Conservation (phyloP, 2,329 filamentous ascomycete species). For the Talaromyces sp. region DNA sequence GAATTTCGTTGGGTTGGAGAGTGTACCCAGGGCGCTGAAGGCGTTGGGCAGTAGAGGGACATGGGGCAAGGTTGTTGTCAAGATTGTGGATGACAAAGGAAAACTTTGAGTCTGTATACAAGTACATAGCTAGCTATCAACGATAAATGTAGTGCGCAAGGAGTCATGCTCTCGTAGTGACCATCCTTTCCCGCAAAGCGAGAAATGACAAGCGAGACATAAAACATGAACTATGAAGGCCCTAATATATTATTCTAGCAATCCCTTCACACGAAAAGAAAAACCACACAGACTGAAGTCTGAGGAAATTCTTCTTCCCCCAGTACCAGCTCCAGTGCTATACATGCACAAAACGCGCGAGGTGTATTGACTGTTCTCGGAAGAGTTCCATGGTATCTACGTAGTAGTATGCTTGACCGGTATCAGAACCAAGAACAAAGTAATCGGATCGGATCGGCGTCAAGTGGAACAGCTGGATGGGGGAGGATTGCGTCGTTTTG, state of each 20-base stretch:
- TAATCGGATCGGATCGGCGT: conserved; percentile 1
- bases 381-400: conserved; percentile 9
- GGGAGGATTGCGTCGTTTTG: conserved; percentile 6
- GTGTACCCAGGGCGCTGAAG: conserved; percentile 70
- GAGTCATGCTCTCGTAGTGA: conserved; percentile 47
- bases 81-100: conserved; percentile 64
- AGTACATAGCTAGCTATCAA: not conserved
- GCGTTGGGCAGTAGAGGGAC: conserved; percentile 78
- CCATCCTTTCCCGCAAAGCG: conserved; percentile 20
- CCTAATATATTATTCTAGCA: conserved; percentile 36
- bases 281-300: conserved; percentile 16
- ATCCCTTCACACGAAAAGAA: conserved; percentile 12
- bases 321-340: conserved; percentile 39
- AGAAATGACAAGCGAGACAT: conserved; percentile 28
- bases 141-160: conserved; percentile 37
- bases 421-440: not conserved
- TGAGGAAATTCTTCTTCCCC: not conserved
- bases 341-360: conserved; percentile 45
- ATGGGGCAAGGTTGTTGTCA: conserved; percentile 95
- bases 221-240: conserved; percentile 49
- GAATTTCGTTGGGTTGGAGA: conserved; percentile 79
- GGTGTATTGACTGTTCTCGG: conserved; percentile 18
- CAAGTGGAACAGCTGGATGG: conserved; percentile 18
- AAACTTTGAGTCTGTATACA: not conserved
- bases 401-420: not conserved